Evolutionary conservation across 225 moss, liverwort and hornwort species (phyloP), one percentile per base, ranked within the genome.

Genomic region (Physcomitrium patens): DNA sequence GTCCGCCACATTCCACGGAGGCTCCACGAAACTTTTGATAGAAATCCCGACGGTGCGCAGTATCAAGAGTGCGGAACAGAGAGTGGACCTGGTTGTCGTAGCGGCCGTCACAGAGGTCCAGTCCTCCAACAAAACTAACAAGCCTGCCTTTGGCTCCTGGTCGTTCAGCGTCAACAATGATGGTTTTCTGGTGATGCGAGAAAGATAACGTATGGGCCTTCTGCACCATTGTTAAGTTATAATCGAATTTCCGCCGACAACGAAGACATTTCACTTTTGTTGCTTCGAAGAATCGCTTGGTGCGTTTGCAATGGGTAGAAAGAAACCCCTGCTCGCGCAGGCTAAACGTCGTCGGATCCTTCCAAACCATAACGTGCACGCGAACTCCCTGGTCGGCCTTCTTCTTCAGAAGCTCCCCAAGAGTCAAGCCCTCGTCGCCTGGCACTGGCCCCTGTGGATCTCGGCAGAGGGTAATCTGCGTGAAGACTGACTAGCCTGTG

Each of bases 401-500:
- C 60, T 84, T 86, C 86, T 96, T 96, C 85, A 96, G 14, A 51
- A 96, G 77, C 64, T 90, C 87, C 15, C 96, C 96, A 2, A 96
- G 75, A 2, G 92, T 93, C 60, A 94, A 59, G 22, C 83, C 83
- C 48, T 89, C 75, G 20, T 84, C 86, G 14, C 85, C 93, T 26
- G 78, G 68, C 44, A 96, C 75, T 43, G 89, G 90, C 26, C 96
- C 83, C 12, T 84, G 77, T 9, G 83, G 78, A 68, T 96, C 96
- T 9, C 96, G 81, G 12, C 93, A 79, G 3, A 96, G 85, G 14
- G 85, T 74, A 75, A 96, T 91, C 69, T 92, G 89, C 10, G 89
- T 86, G 84, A 92, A 92, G 6, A 96, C 96, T 41, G 96, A 96
- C 96, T 93, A 96, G 0, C 96, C 96, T 52, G 93, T 92, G 20